A percentile compares a stretch with the other conserved stretches of the same genome.
These are phyloP conservation scores for Podaxis rugospora DNA, from an alignment of 768 basidiomycete species.

Conservation along the genomic window DNA sequence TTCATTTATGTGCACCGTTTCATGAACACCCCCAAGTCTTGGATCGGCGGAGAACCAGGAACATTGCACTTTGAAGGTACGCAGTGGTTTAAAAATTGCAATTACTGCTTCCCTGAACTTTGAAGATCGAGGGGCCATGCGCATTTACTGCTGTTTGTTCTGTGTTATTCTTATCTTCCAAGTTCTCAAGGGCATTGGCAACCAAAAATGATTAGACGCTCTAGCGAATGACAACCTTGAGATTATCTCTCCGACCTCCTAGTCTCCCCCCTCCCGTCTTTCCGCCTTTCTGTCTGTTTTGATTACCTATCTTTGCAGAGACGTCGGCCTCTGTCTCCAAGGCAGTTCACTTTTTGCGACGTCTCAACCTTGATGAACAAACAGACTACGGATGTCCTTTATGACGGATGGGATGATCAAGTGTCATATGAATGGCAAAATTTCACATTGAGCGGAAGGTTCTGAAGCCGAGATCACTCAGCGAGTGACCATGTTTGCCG, in stretches of 20 bases:
- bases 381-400: neutral
- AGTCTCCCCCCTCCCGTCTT: neutral
- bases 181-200: neutral
- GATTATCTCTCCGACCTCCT: neutral
- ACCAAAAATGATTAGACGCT: neutral
- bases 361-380: neutral
- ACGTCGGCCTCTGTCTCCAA: too few species aligned
- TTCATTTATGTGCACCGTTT: too few species aligned
- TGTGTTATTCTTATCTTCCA: neutral
- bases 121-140: neutral
- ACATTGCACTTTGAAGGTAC: neutral
- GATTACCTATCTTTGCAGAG: neutral
- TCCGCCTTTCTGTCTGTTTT: neutral
- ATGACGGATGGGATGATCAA: neutral
- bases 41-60: neutral
- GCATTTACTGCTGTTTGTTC: neutral
- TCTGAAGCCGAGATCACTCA: neutral
- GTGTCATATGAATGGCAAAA: neutral
- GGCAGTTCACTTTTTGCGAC: too few species aligned
- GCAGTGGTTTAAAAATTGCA: too few species aligned
- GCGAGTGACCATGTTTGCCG: neutral
- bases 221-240: neutral
- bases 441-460: neutral
- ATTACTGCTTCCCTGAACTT: too few species aligned
- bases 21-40: too few species aligned